A percentile compares a stretch with the other conserved stretches of the same genome.
Conservation (phyloP, 306 rosid genomes). For the Herpetospermum pedunculosum region DNA sequence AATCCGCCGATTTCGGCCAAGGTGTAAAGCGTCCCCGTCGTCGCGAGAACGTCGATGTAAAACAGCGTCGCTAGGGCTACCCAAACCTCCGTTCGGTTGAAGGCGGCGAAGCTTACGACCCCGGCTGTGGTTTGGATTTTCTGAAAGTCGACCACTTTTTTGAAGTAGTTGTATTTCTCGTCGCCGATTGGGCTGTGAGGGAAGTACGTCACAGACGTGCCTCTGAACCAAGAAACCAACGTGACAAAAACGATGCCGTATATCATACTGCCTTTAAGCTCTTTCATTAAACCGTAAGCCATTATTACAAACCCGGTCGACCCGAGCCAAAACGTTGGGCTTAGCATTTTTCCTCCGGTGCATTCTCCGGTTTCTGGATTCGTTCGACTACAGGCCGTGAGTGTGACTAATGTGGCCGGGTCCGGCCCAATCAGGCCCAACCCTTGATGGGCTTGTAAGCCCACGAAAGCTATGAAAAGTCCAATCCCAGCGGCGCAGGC, state of each 20-base stretch:
- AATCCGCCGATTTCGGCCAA: slow-evolving; percentile 80
- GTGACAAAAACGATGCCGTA: slow-evolving; percentile 79
- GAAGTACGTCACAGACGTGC: slow-evolving; percentile 58
- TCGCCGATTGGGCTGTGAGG: slow-evolving; percentile 58
- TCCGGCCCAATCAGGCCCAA: slow-evolving; percentile 81
- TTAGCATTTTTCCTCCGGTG: slow-evolving; percentile 50
- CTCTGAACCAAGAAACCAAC: slow-evolving; percentile 64
- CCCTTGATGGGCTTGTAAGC: slow-evolving; percentile 61
- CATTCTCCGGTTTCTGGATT: slow-evolving; percentile 67
- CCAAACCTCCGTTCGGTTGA: slow-evolving; percentile 60
- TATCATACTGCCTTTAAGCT: slow-evolving; percentile 74
- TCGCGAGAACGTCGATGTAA: slow-evolving; percentile 75
- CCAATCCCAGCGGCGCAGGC: slow-evolving; percentile 84
- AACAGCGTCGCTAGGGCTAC: slow-evolving; percentile 61
- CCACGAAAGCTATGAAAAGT: slow-evolving; percentile 88
- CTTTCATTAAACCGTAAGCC: slow-evolving; percentile 55
- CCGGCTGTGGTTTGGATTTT: slow-evolving; percentile 62
- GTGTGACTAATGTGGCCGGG: slow-evolving; percentile 45
- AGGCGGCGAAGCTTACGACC: slow-evolving; percentile 39
- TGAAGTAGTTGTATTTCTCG: slow-evolving; percentile 43
- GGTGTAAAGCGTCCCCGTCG: slow-evolving; percentile 70
- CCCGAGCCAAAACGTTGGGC: slow-evolving; percentile 75
- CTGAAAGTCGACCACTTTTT: slow-evolving; percentile 65
- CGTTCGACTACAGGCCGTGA: slow-evolving; percentile 45
- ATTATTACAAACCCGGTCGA: slow-evolving; percentile 51